Base-by-base conservation (phyloP, 2,329 filamentous ascomycete species). In the Capronia coronata region DNA sequence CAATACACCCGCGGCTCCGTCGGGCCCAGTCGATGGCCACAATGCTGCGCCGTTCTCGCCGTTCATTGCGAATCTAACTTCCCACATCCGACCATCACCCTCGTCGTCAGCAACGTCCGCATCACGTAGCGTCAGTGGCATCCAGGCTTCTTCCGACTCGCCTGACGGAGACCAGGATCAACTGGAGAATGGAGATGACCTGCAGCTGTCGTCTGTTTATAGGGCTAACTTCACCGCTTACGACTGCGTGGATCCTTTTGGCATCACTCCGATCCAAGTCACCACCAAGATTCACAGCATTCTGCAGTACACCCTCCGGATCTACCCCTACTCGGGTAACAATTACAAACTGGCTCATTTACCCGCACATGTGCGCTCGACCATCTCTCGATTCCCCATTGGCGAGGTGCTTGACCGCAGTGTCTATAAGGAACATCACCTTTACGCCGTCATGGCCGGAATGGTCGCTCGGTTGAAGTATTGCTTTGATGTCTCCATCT, bases 261-360 rank as follows among this genome's bases (percentile, higher is more conserved):
- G 43, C n/a, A 47, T 25, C 23, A 51, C 48, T 10, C 49, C 49
- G 2, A 30, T 57, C 25, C 49, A 43, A 16, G 45, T 57, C 25
- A 55, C 55, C 3, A 41, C 39, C 29, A 35, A 50, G 22, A 52
- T 57, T n/a, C 55, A 57, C 32, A 35, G 27, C 11, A 50, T 57
- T 8, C 44, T 57, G 22, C 52, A 57, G 32, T 43, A 53, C 29
- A 39, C 42, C 16, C 37, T 57, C 11, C 49, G 43, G 21, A 51
- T 57, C 11, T 57, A 57, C 22, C 16, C 52, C 10, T 57, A 52
- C 29, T 46, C 55, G 1, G 55, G 55, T 32, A 57, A 57, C 44
- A 57, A 57, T 32, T 57, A 55, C 46, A 57, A 57, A 22, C 37
- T 57, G 27, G 55, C 55, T 1, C 47, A 51, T 40, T 30, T 57